Base-by-base conservation (phyloP, 192 early-diverging fungal genomes). In the Coemansia sp. region DNA sequence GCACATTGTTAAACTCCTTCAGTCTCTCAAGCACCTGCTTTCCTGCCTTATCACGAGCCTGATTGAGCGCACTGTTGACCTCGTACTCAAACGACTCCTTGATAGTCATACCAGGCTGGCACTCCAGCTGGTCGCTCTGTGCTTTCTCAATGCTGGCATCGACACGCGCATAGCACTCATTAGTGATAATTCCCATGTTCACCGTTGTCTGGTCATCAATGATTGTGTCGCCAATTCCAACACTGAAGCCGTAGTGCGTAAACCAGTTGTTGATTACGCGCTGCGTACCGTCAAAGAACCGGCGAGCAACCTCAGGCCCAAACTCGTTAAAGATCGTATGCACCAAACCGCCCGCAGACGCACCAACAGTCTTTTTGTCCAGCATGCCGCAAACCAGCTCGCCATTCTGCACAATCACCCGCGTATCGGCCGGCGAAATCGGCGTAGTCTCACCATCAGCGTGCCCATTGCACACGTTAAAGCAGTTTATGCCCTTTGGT, bases 171-270 rank as follows among this genome's bases (percentile, higher is more conserved):
- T 93, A 93, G 17, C 93, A 87, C 48, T 83, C 84, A 57, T 70
- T 79, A 75, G 94, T 94, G 38, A 89, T 88, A 23, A 74, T 81
- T 25, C 90, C 90, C 64, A 98, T 93, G 2, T 74, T 69, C 51
- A 86, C 75, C 86, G 94, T 94, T 15, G 94, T 93, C 43, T 65
- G 67, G 25, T 82, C 75, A 72, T 95, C 92, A n/a, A 94, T 93
- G 72, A 98, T 89, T 5, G 96, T 95, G 70, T 98, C 96, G 59
- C 95, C 97, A 73, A 98, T 97, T 63, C 95, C 94, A 45, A 98
- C 93, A 65, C 93, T 95, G 66, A 99, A 99, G 12, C 95, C 92
- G 68, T 95, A 86, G 66, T 95, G 93, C 66, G 92, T 69, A 49
- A 99, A 79, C 93, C 94, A 99, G 81, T 96, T 91, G 79, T 97